These are phyloP conservation scores for Pichiaceae sp. DNA, from an alignment of 1,139 yeast species.

Conservation along the genomic window DNA sequence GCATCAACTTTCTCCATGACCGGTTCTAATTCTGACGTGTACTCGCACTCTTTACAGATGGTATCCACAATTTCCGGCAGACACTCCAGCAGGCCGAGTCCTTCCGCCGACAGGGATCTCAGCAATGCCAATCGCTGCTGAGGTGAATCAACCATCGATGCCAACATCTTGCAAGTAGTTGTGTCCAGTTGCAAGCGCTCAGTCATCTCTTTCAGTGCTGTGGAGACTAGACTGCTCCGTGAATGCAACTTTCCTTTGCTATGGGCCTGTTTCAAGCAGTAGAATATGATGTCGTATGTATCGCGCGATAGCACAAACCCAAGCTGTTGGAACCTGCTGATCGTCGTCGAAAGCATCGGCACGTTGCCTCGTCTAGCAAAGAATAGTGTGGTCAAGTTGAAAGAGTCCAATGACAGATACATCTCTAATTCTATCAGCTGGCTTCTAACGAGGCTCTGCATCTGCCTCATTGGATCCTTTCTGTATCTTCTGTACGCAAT, in stretches of 20 bases:
- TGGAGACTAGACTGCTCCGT: neutral
- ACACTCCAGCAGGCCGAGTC: neutral
- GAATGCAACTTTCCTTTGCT: neutral
- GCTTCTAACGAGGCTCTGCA: neutral
- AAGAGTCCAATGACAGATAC: neutral
- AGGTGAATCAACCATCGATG: neutral
- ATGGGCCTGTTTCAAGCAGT: neutral
- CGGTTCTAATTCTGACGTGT: neutral
- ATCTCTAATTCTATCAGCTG: neutral
- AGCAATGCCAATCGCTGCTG: neutral
- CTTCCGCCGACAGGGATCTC: neutral
- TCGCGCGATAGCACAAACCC: neutral
- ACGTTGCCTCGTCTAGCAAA: conserved; percentile 1
- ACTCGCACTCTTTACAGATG: neutral
- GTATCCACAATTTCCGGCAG: neutral
- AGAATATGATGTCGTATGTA: conserved; percentile 1
- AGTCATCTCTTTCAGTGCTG: conserved; percentile 1
- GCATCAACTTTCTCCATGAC: neutral
- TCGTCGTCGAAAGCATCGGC: conserved; percentile 1
- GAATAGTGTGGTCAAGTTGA: neutral
- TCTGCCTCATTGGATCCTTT: neutral
- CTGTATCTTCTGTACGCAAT: too few species aligned
- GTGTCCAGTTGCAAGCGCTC: neutral
- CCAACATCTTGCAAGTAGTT: neutral
- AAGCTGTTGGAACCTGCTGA: neutral